These are phyloP conservation scores for Globisporangium yorkense DNA, from an alignment of 352 stramenopile species.

Conservation along the genomic window DNA sequence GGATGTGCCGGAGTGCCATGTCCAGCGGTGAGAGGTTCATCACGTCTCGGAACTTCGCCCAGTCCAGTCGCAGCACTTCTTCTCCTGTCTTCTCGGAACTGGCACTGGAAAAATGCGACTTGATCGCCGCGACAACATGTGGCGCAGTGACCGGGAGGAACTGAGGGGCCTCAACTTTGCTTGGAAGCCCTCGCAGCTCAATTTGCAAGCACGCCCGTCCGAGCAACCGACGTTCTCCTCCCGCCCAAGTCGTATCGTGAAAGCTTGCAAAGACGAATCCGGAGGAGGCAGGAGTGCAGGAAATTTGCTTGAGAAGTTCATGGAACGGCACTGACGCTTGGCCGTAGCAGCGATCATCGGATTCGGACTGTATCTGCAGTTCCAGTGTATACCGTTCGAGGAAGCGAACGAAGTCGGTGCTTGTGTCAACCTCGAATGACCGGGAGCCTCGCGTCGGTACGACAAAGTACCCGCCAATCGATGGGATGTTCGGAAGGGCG, in stretches of 20 bases:
- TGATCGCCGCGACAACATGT: background rate
- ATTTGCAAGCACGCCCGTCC: slow-evolving; percentile 8
- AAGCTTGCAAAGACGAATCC: slow-evolving; percentile 4
- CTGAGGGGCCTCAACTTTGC: background rate
- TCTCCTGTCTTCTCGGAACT: background rate
- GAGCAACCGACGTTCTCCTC: slow-evolving; percentile 4
- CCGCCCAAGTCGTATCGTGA: background rate
- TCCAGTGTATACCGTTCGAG: slow-evolving; percentile 6
- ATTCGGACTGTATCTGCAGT: background rate
- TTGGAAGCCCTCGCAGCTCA: background rate
- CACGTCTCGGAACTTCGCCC: slow-evolving; percentile 15
- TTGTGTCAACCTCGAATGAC: slow-evolving; percentile 7
- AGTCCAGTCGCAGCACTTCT: slow-evolving; percentile 6
- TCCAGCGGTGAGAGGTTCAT: slow-evolving; percentile 18
- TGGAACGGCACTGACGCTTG: background rate
- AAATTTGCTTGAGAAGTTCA: background rate
- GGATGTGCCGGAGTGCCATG: slow-evolving; percentile 4
- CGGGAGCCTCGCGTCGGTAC: background rate
- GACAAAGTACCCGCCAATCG: slow-evolving; percentile 11
- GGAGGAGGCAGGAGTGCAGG: background rate
- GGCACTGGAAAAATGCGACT: background rate
- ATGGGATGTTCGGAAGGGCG: background rate
- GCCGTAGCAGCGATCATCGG: background rate
- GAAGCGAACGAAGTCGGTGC: slow-evolving; percentile 5
- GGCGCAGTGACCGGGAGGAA: slow-evolving; percentile 5